phyloP scores from a whole-genome alignment of 2,329 filamentous ascomycete genomes.

The Arachnopeziza araneosa region DNA sequence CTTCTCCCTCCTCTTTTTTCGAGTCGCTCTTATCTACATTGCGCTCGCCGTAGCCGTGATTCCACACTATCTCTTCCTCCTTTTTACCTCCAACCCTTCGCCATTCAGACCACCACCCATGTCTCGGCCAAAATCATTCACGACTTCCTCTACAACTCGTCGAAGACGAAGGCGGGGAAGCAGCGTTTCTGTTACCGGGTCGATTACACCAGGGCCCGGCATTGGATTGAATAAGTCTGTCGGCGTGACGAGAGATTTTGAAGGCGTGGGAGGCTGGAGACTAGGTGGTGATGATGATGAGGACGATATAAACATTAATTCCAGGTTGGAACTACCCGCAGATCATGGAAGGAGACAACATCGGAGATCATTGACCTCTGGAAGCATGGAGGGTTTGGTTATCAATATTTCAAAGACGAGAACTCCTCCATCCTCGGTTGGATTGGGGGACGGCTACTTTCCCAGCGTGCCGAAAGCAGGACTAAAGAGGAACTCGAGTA shows the following conservation, averaged over 20 bases:
- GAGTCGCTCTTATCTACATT: slow-evolving; percentile 56
- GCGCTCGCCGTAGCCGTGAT: slow-evolving; percentile 55
- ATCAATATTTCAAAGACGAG: slow-evolving; percentile 44
- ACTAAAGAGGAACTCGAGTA: not conserved
- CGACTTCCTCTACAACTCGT: slow-evolving; percentile 2
- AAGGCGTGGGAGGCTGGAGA: slow-evolving; percentile 55
- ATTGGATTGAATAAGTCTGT: slow-evolving; percentile 42
- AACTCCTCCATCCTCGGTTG: slow-evolving; percentile 36
- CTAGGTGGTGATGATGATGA: slow-evolving; percentile 35
- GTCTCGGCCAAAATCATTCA: slow-evolving; percentile 6
- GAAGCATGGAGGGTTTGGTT: slow-evolving; percentile 17
- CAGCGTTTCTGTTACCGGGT: slow-evolving; percentile 30
- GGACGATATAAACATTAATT: slow-evolving; percentile 43
- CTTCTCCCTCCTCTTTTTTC: slow-evolving; percentile 54
- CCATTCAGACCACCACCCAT: not conserved
- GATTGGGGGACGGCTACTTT: slow-evolving; percentile 19
- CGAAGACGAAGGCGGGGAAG: slow-evolving; percentile 24
- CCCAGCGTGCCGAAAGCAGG: slow-evolving; percentile 3
- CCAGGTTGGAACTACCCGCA: slow-evolving; percentile 42
- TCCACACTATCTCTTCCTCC: slow-evolving; percentile 39
- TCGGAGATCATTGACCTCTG: slow-evolving; percentile 34
- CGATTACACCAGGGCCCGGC: slow-evolving; percentile 22
- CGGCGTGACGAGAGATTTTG: slow-evolving; percentile 50
- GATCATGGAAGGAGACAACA: slow-evolving; percentile 40
- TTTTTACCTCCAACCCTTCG: slow-evolving; percentile 30